These are phyloP conservation scores for Ophiostoma sp. DNA, from an alignment of 2,329 filamentous ascomycete genomes.

Conservation along the genomic window DNA sequence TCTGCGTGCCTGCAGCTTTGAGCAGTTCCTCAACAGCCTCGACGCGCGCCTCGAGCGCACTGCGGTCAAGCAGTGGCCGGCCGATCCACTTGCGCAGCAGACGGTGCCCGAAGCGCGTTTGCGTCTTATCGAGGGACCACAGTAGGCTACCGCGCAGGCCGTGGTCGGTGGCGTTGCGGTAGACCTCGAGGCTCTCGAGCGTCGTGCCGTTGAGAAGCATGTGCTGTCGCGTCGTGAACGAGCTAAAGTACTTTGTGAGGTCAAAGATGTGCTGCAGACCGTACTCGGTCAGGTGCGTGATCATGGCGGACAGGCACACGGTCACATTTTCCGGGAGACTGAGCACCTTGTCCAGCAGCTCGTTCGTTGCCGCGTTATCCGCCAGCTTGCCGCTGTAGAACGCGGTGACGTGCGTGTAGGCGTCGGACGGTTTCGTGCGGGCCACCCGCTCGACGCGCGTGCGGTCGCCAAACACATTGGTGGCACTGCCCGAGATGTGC, in stretches of 20 bases:
- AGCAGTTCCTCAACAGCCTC: conserved; percentile 82
- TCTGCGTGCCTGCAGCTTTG: conserved; percentile 57
- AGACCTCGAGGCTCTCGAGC: conserved; percentile 87
- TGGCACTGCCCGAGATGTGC: conserved; percentile 82
- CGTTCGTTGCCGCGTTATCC: conserved; percentile 51
- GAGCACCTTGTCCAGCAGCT: conserved; percentile 79
- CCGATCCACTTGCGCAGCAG: conserved; percentile 93
- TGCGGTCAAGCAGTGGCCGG: conserved; percentile 73
- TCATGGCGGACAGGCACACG: conserved; percentile 93
- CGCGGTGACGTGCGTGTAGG: conserved; percentile 80
- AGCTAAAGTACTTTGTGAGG: conserved; percentile 93
- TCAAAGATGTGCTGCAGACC: conserved; percentile 93
- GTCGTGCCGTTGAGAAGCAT: conserved; percentile 97
- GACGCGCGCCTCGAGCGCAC: conserved; percentile 69
- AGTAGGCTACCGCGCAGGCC: conserved; percentile 82
- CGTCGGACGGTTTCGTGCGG: conserved; percentile 72
- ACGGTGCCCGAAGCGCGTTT: conserved; percentile 81
- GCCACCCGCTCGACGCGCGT: conserved; percentile 76
- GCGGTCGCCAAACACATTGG: conserved; percentile 86
- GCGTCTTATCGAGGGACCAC: conserved; percentile 90
- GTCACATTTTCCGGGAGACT: conserved; percentile 79
- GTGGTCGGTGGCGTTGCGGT: conserved; percentile 88
- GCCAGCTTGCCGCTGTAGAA: conserved; percentile 65
- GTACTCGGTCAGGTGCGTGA: conserved; percentile 85
- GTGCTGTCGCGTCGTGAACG: conserved; percentile 87